Evolutionary conservation across 2,329 filamentous ascomycete species (phyloP).

Genomic region (Sclerotinia borealis): DNA sequence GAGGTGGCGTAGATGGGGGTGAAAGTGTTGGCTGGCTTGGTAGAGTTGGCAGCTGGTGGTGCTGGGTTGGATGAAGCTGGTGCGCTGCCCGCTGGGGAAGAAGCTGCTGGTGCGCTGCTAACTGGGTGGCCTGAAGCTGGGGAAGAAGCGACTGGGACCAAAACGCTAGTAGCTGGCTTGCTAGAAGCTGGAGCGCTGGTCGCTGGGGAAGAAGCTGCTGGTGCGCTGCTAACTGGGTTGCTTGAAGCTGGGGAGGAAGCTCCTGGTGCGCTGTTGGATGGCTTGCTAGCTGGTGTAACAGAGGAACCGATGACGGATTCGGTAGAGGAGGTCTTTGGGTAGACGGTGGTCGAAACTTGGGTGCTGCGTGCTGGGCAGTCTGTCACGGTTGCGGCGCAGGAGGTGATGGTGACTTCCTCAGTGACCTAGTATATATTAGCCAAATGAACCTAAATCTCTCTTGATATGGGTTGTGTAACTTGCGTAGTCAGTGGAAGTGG

Average conservation of each 20-base stretch:
- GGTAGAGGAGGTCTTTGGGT: not conserved
- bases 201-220: not conserved
- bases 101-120: not conserved
- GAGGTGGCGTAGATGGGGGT: not conserved
- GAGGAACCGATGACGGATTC: not conserved
- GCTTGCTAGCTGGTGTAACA: not conserved
- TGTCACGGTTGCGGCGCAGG: slow-evolving; percentile 12
- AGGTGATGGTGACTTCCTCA: slow-evolving; percentile 13
- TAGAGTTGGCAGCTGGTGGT: not conserved
- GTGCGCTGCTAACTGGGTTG: not conserved
- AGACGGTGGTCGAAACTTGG: slow-evolving; percentile 2
- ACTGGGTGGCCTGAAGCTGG: not conserved
- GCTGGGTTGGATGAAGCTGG: not conserved
- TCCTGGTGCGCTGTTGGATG: not conserved
- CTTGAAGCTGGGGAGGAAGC: not conserved
- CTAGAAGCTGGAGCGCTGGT: not conserved
- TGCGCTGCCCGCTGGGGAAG: not conserved
- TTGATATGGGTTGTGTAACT: not conserved
- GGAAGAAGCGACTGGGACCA: not conserved
- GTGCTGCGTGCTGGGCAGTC: slow-evolving; percentile 14
- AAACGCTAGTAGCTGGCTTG: not conserved
- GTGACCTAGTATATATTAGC: slow-evolving; percentile 3
- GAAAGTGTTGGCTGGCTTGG: not conserved
- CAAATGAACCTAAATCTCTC: not conserved
- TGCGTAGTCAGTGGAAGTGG: slow-evolving; percentile 10